These are phyloP conservation scores for Geotrichum ghanense DNA, from an alignment of 805 yeast genomes.

Conservation along the genomic window DNA sequence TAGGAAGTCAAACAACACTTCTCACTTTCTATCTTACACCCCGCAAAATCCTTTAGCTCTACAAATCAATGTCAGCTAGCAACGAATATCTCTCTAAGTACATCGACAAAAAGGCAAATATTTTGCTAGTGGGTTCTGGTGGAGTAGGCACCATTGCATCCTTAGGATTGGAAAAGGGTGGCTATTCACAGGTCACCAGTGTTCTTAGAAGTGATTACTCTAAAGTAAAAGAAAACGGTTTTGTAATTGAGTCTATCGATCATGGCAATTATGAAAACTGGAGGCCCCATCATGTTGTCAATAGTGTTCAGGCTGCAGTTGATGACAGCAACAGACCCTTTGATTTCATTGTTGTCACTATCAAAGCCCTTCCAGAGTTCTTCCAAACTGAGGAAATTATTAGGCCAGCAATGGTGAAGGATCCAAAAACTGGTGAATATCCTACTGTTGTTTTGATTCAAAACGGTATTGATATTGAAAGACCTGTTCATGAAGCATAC, in stretches of 20 bases:
- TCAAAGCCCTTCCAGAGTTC: constrained; percentile 59
- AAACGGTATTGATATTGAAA: constrained; percentile 55
- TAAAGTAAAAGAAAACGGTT: constrained; percentile 40
- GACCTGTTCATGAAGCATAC: constrained; percentile 39
- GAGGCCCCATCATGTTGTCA: constrained; percentile 35
- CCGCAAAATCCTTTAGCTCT: background rate
- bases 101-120: constrained; percentile 22
- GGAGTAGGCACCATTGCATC: constrained; percentile 81
- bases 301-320: constrained; percentile 33
- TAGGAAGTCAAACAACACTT: too few relatives aligned
- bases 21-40: background rate
- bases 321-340: constrained; percentile 37
- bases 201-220: constrained; percentile 59
- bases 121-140: constrained; percentile 67
- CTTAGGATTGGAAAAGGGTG: constrained; percentile 40
- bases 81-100: background rate
- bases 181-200: constrained; percentile 41
- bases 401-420: constrained; percentile 33
- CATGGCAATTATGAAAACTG: constrained; percentile 46
- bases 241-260: constrained; percentile 46
- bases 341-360: constrained; percentile 50
- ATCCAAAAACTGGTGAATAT: constrained; percentile 24
- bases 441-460: constrained; percentile 49
- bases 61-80: background rate
- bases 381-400: constrained; percentile 40